Base-by-base conservation (phyloP, 1,284 basidiomycete species). In the Laetiporus sulphureus region DNA sequence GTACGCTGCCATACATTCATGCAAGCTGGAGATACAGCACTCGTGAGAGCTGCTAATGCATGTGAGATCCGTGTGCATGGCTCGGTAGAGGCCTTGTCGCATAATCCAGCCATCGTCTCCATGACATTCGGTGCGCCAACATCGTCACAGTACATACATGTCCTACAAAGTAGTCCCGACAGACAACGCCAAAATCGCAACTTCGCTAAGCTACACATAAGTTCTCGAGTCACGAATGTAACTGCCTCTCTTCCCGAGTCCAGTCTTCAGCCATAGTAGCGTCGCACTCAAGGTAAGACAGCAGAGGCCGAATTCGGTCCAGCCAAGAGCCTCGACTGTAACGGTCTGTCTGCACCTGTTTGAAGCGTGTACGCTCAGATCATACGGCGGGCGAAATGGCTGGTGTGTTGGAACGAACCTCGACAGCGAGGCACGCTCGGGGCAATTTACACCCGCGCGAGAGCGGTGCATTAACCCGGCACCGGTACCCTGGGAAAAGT, bases 301-400 rank as follows among this genome's bases (percentile, higher is more conserved):
- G 49, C 77, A 81, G n/a, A 88, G 57, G n/a, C 68, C 71, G 48
- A 85, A 78, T 49, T 84, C 80, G 37, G 78, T 75, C 83, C 84
- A 87, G 5, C 82, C 82, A 19, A 87, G 56, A 1, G 78, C 79
- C 59, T 83, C 79, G 11, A 84, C 77, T 6, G 83, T 83, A 46
- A 86, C 62, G 2, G 73, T 73, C 57, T 86, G 77, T 48, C 80
- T 70, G 59, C 83, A 87, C 50, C 78, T 83, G 53, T 47, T 39
- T 23, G 42, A 42, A 25, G 34, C 18, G 24, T 31, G 21, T 23
- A 41, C 29, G 40, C 31, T 54, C 32, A 50, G 50, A 34, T 47
- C 41, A 36, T 34, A 30, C 31, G 27, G 40, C 30, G 36, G 32
- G 36, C 38, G 48, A 21, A 40, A 37, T 16, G 33, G 31, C 36